Evolutionary conservation across 139 green algal species (phyloP).

Genomic region (Spirogloea muscicola): DNA sequence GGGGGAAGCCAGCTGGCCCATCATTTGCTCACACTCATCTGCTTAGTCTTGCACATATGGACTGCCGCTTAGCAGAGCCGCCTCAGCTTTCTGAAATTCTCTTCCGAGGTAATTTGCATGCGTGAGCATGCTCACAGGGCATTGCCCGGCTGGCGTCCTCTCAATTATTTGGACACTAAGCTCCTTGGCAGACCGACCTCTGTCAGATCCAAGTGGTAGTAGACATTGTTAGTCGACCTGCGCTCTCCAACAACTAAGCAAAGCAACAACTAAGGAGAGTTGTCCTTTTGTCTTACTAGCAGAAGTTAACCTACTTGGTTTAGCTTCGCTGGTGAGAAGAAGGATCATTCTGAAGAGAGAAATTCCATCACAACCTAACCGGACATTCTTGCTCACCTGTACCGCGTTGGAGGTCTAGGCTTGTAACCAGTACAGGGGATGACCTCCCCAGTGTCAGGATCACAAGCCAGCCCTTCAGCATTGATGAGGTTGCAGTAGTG

Average conservation of each 20-base stretch:
- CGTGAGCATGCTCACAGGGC: conserved; percentile 52
- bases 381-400: conserved; percentile 22
- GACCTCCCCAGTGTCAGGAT: conserved; percentile 57
- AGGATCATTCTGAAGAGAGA: no score
- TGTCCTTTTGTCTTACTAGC: no score
- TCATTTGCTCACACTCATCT: no score
- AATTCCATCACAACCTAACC: no score
- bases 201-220: no score
- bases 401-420: conserved; percentile 13
- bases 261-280: no score
- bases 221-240: no score
- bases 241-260: no score
- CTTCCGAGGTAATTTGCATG: conserved; percentile 66
- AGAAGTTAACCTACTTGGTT: no score
- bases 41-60: conserved; percentile 63
- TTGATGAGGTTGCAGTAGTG: conserved; percentile 63
- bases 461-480: conserved; percentile 59
- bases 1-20: no score
- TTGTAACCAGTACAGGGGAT: conserved; percentile 58
- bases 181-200: conserved; percentile 60
- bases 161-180: conserved; percentile 59
- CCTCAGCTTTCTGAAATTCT: conserved; percentile 63
- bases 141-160: background rate
- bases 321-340: no score
- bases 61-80: conserved; percentile 41